Evolutionary conservation across 106 monocot genomes (phyloP).

Genomic region (Allium fistulosum): DNA sequence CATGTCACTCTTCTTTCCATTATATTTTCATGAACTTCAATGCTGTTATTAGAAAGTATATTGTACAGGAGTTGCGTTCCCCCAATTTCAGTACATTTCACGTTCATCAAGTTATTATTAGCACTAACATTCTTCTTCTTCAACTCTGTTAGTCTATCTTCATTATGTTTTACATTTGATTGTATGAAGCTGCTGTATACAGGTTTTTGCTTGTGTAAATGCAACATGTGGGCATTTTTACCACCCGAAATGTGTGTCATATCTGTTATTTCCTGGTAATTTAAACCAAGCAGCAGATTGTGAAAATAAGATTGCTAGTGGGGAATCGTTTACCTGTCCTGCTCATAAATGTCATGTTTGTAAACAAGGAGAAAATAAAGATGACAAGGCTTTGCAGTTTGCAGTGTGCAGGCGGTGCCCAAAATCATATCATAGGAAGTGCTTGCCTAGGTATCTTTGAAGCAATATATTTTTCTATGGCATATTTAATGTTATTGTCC

Average conservation of each 20-base stretch:
- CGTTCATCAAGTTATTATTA: background rate
- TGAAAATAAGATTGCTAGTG: constrained; percentile 49
- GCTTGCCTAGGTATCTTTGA: constrained; percentile 65
- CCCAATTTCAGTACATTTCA: no score
- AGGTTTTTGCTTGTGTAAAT: constrained; percentile 75
- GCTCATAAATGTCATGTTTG: constrained; percentile 74
- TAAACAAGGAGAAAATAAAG: constrained; percentile 68
- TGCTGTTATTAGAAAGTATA: no score
- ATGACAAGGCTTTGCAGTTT: constrained; percentile 60
- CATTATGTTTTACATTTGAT: no score
- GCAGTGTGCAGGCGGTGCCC: constrained; percentile 94
- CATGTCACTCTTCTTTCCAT: no score
- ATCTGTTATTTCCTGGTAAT: constrained; percentile 35
- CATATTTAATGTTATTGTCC: no score
- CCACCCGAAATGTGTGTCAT: constrained; percentile 85
- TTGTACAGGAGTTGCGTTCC: no score
- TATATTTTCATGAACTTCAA: no score
- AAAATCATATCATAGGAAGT: constrained; percentile 87
- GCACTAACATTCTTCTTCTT: background rate
- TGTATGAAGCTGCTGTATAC: background rate
- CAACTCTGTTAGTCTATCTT: no score
- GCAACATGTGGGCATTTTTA: constrained; percentile 96
- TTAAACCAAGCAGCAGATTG: constrained; percentile 39
- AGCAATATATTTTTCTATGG: background rate
- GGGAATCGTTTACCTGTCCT: constrained; percentile 70